Conservation (phyloP, 257 asterid species). For the Penstemon newberryi region DNA sequence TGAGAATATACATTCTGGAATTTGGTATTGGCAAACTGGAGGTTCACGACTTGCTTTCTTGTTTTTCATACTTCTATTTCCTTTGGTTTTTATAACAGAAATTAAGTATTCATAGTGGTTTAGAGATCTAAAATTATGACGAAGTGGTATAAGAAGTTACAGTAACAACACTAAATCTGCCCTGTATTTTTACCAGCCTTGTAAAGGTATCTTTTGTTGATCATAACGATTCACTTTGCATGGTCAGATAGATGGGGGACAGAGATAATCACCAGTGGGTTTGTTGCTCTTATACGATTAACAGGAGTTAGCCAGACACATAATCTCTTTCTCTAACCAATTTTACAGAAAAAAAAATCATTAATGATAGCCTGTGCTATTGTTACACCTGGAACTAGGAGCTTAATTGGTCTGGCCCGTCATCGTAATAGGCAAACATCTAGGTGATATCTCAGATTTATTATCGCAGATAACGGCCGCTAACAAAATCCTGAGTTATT, state of each 20-base stretch:
- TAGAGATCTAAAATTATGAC: background rate
- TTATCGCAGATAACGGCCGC: background rate
- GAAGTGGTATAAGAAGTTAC: background rate
- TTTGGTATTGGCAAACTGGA: background rate
- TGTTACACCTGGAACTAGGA: slow-evolving; percentile 7
- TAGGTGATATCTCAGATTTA: background rate
- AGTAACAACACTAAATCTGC: background rate
- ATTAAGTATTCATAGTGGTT: background rate
- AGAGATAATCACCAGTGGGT: background rate
- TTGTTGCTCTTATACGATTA: background rate
- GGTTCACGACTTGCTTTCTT: background rate
- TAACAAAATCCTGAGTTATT: background rate
- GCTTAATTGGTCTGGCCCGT: background rate
- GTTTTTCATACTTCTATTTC: background rate
- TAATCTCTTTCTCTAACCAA: background rate
- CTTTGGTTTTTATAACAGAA: too few species aligned
- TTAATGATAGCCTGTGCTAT: background rate
- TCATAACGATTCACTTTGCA: background rate
- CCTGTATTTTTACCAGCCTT: background rate
- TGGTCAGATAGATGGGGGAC: background rate
- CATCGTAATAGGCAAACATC: background rate
- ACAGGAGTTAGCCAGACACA: background rate
- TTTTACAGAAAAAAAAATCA: background rate
- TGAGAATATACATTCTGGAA: background rate
- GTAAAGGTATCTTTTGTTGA: background rate